Evolutionary conservation across 2,329 filamentous ascomycete genomes (phyloP).

Genomic region (Trichoderma pleuroti): DNA sequence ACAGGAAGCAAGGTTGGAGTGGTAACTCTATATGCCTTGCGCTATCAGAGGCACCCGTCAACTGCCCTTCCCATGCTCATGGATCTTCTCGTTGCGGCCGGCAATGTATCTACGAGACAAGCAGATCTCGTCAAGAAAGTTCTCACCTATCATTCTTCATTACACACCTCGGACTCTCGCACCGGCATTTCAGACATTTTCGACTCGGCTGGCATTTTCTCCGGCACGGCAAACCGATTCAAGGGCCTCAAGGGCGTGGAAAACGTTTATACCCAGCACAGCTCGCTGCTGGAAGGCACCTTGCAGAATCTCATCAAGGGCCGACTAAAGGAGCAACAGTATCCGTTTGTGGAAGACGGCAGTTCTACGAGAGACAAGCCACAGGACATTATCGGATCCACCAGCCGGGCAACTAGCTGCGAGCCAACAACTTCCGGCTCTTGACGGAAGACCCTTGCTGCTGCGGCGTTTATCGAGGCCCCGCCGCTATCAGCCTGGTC

Average conservation of each 20-base stretch:
- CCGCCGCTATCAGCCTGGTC: constrained; percentile 14
- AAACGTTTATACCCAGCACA: constrained; percentile 98
- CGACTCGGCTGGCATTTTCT: constrained; percentile 86
- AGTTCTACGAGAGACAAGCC: constrained; percentile 89
- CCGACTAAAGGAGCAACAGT: constrained; percentile 77
- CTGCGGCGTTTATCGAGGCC: constrained; percentile 15
- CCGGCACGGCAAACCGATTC: constrained; percentile 79
- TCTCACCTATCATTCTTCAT: constrained; percentile 78
- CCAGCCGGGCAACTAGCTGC: constrained; percentile 10
- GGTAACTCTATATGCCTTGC: constrained; percentile 89
- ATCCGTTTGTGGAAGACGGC: constrained; percentile 88
- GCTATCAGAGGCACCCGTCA: constrained; percentile 82
- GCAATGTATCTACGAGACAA: constrained; percentile 70
- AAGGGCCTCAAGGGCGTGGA: constrained; percentile 96
- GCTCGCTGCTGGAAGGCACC: constrained; percentile 79
- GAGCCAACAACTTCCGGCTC: constrained; percentile 16
- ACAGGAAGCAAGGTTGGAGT: constrained; percentile 81
- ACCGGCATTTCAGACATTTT: constrained; percentile 88
- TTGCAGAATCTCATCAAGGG: constrained; percentile 93
- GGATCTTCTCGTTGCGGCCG: constrained; percentile 79
- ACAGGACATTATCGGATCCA: constrained; percentile 57
- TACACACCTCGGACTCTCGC: constrained; percentile 72
- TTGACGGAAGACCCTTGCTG: constrained; percentile 4
- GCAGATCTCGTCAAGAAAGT: constrained; percentile 80
- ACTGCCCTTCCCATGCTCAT: constrained; percentile 81